Percentiles rank a stretch among this genome's conserved stretches.
Evolutionary conservation across 2,329 filamentous ascomycete species (phyloP).

Genomic region (Penicillium janthinellum): DNA sequence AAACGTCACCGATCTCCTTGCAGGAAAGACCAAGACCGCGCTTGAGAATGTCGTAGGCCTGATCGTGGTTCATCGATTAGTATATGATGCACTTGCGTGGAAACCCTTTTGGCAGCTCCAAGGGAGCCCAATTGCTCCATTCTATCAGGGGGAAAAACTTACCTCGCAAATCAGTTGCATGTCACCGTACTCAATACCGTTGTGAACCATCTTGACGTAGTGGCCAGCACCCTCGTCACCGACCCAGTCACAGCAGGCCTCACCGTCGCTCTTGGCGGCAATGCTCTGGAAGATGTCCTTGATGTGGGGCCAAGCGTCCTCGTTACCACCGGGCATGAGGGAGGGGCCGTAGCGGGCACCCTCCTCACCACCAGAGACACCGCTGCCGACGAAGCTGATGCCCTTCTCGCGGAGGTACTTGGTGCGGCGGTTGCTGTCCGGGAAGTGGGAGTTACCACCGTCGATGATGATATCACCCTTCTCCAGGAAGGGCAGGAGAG

Average conservation of each 20-base stretch:
- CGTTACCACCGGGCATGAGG: conserved; percentile 98
- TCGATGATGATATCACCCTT: conserved; percentile 98
- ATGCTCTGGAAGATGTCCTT: conserved; percentile 99
- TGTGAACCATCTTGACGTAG: conserved; percentile 99
- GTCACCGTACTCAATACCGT: conserved; percentile 99
- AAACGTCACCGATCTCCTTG: conserved; percentile 95
- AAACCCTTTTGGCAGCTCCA: neutral
- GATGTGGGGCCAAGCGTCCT: conserved; percentile 96
- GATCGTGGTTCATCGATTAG: conserved; percentile 5
- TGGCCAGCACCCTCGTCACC: conserved; percentile 99
- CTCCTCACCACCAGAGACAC: conserved; percentile 99
- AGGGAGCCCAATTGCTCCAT: neutral
- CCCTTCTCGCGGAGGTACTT: conserved; percentile 84
- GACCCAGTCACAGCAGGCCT: conserved; percentile 99
- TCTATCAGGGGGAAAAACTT: neutral
- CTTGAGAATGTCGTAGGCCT: conserved; percentile 99
- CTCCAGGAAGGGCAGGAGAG: conserved; percentile 79
- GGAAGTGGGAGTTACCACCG: conserved; percentile 98
- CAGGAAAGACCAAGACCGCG: conserved; percentile 83
- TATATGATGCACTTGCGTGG: neutral
- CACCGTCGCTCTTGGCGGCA: conserved; percentile 93
- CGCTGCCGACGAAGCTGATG: conserved; percentile 92
- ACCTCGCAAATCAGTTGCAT: conserved; percentile 99
- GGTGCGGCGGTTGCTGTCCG: conserved; percentile 96
- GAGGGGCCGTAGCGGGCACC: conserved; percentile 96